These are phyloP conservation scores for Isatis tinctoria DNA, from an alignment of 345 rosid species.

Conservation along the genomic window DNA sequence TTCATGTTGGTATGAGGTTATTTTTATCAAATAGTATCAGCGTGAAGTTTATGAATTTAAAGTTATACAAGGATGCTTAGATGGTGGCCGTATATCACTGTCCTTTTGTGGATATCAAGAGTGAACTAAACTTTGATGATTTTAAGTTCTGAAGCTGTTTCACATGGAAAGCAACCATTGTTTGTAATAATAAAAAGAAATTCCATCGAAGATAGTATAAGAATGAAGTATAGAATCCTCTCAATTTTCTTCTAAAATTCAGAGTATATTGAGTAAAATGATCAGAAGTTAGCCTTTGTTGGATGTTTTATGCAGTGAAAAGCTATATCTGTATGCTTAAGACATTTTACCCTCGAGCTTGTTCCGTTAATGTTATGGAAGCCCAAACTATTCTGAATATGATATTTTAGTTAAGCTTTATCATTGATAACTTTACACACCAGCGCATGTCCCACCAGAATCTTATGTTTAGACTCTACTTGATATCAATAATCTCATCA, in stretches of 20 bases:
- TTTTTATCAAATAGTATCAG: not conserved
- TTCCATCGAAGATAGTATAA: not conserved
- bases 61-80: not conserved
- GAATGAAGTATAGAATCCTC: not conserved
- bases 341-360: not conserved
- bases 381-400: not conserved
- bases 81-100: not conserved
- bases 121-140: not conserved
- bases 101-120: not conserved
- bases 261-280: not conserved
- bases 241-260: not conserved
- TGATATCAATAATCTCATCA: not conserved
- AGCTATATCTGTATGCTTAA: not conserved
- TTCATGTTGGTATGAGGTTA: not conserved
- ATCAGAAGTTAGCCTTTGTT: not conserved
- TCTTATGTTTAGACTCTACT: not conserved
- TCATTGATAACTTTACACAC: not conserved
- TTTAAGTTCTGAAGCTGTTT: not conserved
- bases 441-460: not conserved
- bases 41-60: not conserved
- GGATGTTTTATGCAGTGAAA: not conserved
- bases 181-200: not conserved
- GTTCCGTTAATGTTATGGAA: not conserved
- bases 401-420: not conserved
- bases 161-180: not conserved